These are phyloP conservation scores for Mycena indigotica DNA, from an alignment of 768 basidiomycete species.

Conservation along the genomic window DNA sequence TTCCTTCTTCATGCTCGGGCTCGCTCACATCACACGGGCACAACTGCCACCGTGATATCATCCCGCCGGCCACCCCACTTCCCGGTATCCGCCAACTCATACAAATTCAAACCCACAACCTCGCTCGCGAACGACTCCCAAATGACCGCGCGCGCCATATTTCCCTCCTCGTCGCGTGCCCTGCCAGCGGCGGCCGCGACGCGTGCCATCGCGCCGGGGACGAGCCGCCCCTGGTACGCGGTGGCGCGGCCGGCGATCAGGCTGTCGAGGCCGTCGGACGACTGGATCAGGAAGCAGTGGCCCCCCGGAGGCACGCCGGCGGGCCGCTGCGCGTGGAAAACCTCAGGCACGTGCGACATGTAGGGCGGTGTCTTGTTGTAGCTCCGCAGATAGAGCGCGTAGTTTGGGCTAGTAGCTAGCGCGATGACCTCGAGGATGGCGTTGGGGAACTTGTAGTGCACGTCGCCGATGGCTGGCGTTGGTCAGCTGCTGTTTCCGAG, in stretches of 20 bases:
- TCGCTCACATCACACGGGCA: not conserved
- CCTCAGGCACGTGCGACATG: not conserved
- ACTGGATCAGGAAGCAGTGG: not conserved
- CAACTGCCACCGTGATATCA: not conserved
- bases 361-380: not conserved
- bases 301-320: too few relatives aligned
- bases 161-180: not conserved
- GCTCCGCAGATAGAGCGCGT: not conserved
- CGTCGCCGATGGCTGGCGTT: not conserved
- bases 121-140: not conserved
- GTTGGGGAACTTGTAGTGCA: not conserved
- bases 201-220: not conserved
- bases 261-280: not conserved
- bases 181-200: not conserved
- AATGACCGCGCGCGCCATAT: not conserved
- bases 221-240: not conserved
- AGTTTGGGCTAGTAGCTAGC: not conserved
- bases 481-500: not conserved
- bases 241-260: not conserved
- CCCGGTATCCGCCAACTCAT: not conserved
- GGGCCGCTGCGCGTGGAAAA: not conserved
- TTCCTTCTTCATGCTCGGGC: too few relatives aligned
- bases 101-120: not conserved
- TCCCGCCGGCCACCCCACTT: not conserved
- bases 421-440: not conserved